Evolutionary conservation across 2,329 filamentous ascomycete genomes (phyloP), one percentile per base, ranked within the genome.

Genomic region (Grosmannia huntii): DNA sequence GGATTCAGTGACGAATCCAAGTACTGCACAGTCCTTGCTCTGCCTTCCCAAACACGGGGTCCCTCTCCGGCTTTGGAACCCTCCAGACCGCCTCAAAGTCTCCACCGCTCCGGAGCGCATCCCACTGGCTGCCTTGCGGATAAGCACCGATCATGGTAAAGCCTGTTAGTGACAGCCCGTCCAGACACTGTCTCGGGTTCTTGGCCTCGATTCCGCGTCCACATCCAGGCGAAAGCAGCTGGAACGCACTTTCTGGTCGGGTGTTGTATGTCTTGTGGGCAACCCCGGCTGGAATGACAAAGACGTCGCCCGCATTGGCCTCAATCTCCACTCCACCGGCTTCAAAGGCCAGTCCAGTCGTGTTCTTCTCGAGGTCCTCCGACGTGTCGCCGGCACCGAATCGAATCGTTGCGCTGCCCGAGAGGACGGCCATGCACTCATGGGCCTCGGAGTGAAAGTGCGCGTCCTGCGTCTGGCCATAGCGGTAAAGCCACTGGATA

Each of bases 391-490:
- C 50, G 49, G 38, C 31, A 27, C 56, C 56, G 21, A 57, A 57
- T 4, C 56, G 49, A 21, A 53, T 57, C 23, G 25, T 57, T 25
- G 56, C 56, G 4, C 19, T 33, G 36, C 56, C 56, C 2, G 56
- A 53, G 16, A 57, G 56, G 25, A 57, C 56, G 38, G 41, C 56
- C 56, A 57, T 57, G 50, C 56, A 57, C 51, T 58, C 56, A 41
- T 58, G 56, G 27, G 21, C 41, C 14, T 1, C 12, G 9, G 51
- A 41, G 21, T 58, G 56, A 27, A 36, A 58, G 21, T 58, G 56
- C 36, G 51, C 6, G 23, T 16, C 21, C 51, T 54, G 56, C 16
- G 56, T 54, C 10, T 25, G n/a, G n/a, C 56, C 56, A 28, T 58
- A 58, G n/a, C 50, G 56, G 38, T 46, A 46, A 23, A 58, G 12